Conservation (phyloP, 139 green algal species). For the Yamagishiella unicocca region DNA sequence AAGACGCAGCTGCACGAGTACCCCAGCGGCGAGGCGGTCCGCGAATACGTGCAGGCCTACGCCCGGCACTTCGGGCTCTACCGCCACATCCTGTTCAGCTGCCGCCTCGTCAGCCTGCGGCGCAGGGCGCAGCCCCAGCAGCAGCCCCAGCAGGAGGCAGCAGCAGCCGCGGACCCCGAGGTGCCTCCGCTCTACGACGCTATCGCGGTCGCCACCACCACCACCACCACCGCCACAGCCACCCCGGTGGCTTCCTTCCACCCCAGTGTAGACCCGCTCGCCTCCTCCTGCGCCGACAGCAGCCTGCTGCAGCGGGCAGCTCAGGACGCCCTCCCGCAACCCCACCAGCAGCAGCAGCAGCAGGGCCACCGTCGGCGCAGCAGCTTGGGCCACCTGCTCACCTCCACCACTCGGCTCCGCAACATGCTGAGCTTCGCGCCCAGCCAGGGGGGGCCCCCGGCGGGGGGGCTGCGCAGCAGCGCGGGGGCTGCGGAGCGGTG, state of each 20-base stretch:
- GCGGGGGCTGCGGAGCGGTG: background rate
- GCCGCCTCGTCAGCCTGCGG: constrained; percentile 20
- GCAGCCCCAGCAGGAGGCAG: background rate
- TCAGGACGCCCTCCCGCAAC: too few relatives aligned
- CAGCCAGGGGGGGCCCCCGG: background rate
- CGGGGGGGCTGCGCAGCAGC: background rate
- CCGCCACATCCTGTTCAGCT: constrained; percentile 45
- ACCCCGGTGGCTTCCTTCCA: background rate
- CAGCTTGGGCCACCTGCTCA: background rate
- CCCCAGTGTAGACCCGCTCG: background rate
- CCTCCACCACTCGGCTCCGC: background rate
- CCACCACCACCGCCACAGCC: background rate
- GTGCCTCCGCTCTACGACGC: too few relatives aligned
- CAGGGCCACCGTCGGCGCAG: background rate
- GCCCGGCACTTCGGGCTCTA: constrained; percentile 39
- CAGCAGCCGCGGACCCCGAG: too few relatives aligned
- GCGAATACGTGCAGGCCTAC: constrained; percentile 37
- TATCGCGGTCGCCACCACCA: too few relatives aligned
- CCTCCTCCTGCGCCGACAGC: background rate
- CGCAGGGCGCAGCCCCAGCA: background rate
- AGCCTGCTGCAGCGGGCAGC: too few relatives aligned
- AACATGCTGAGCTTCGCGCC: background rate
- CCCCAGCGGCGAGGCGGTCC: constrained; percentile 1
- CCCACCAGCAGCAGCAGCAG: background rate
- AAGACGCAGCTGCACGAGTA: constrained; percentile 22